Evolutionary conservation across 371 early-diverging fungal genomes (phyloP).

Genomic region (Syncephalis plumigaleata): DNA sequence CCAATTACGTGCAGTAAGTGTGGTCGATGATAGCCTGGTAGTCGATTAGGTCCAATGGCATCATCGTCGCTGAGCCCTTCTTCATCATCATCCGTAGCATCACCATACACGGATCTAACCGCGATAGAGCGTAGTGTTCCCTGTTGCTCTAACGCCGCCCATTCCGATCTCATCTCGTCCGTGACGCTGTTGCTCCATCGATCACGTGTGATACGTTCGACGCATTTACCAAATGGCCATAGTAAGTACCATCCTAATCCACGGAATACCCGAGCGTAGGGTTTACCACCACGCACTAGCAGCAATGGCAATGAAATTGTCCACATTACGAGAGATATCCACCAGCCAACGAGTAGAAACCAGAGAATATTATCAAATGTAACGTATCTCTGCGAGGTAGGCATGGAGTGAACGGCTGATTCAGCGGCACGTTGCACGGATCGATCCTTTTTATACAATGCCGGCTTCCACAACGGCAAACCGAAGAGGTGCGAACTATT

Average conservation of each 20-base stretch:
- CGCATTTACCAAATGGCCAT: conserved; percentile 90
- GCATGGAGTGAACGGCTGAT: conserved; percentile 60
- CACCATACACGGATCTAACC: too few relatives aligned
- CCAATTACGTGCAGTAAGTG: not conserved
- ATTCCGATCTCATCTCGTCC: conserved; percentile 3
- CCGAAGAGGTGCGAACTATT: conserved; percentile 84
- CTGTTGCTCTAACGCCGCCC: not conserved
- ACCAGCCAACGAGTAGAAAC: conserved; percentile 82
- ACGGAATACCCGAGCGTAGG: conserved; percentile 32
- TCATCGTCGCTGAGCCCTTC: conserved; percentile 3
- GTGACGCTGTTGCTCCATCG: conserved; percentile 9
- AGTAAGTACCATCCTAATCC: conserved; percentile 58
- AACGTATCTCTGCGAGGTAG: conserved; percentile 41
- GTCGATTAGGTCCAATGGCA: conserved; percentile 3
- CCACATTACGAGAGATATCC: conserved; percentile 47
- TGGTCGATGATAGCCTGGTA: not conserved
- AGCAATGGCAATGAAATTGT: conserved; percentile 23
- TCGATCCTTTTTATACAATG: conserved; percentile 86
- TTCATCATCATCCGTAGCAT: conserved; percentile 5
- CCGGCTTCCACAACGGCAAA: conserved; percentile 91
- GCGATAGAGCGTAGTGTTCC: conserved; percentile 2
- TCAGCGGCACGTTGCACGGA: conserved; percentile 62
- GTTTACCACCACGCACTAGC: conserved; percentile 24
- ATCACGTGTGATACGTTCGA: conserved; percentile 25
- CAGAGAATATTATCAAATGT: conserved; percentile 73